phyloP scores from a whole-genome alignment of 495 filamentous ascomycete genomes.

The Aspergillus bertholletiae region DNA sequence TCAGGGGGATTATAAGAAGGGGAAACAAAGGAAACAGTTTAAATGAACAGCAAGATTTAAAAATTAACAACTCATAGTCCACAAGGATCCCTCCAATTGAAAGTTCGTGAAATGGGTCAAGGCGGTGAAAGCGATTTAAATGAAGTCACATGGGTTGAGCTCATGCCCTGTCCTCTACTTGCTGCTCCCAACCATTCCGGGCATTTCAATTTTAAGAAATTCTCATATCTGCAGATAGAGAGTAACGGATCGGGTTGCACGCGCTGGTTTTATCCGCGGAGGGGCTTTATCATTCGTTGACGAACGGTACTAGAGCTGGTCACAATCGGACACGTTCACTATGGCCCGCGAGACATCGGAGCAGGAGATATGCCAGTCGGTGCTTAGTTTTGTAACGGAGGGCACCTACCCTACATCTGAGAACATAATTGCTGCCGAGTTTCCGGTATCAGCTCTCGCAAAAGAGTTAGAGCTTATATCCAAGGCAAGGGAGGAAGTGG shows the following conservation, averaged over 20 bases:
- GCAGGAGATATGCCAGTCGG: constrained; percentile 55
- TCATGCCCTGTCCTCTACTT: constrained; percentile 3
- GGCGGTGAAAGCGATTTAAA: constrained; percentile 17
- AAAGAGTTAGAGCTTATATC: constrained; percentile 62
- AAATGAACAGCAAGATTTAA: not conserved
- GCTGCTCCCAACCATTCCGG: not conserved
- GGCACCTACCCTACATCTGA: constrained; percentile 73
- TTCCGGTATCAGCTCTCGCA: constrained; percentile 56
- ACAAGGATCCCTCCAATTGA: not conserved
- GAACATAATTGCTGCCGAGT: constrained; percentile 57
- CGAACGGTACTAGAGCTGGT: not conserved
- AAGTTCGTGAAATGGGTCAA: not conserved
- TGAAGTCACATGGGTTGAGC: constrained; percentile 17
- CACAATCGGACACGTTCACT: constrained; percentile 8
- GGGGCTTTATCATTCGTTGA: not conserved
- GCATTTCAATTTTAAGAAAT: not conserved
- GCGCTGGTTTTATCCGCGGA: not conserved
- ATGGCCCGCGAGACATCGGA: constrained; percentile 29
- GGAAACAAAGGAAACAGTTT: not conserved
- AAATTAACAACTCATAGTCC: not conserved
- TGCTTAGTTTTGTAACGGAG: constrained; percentile 69
- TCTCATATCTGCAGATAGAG: not conserved
- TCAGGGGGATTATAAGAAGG: not conserved
- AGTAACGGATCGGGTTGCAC: not conserved
- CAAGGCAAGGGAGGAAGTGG: constrained; percentile 61